Percentiles rank a stretch among this genome's conserved stretches.
These are phyloP conservation scores for Chalaropsis ovoidea DNA, from an alignment of 2,329 filamentous ascomycete genomes.

Conservation along the genomic window DNA sequence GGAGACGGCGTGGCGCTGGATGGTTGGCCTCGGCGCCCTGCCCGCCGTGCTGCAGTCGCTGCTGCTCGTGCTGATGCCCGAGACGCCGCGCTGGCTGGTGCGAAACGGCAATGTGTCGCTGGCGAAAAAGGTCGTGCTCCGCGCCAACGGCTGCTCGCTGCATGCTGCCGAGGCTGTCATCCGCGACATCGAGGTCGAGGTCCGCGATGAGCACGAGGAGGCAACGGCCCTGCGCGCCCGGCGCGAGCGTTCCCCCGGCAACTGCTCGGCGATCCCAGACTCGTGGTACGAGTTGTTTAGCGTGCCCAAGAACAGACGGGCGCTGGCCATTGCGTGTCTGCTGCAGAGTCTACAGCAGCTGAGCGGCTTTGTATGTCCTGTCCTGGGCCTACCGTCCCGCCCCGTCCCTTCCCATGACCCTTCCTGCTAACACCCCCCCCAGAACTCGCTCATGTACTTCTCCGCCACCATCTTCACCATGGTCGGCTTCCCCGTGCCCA, in stretches of 20 bases:
- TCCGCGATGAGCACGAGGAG: slow-evolving; percentile 54
- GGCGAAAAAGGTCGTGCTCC: slow-evolving; percentile 59
- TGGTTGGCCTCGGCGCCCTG: slow-evolving; percentile 74
- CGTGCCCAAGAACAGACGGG: slow-evolving; percentile 57
- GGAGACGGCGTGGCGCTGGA: slow-evolving; percentile 70
- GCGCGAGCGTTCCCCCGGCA: slow-evolving; percentile 33
- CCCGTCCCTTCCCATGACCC: too few relatives aligned
- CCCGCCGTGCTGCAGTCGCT: slow-evolving; percentile 63
- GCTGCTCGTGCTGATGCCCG: slow-evolving; percentile 64
- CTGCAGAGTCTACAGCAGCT: slow-evolving; percentile 82
- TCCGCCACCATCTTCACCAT: slow-evolving; percentile 71
- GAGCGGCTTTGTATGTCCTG: slow-evolving; percentile 59
- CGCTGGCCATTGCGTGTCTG: slow-evolving; percentile 73
- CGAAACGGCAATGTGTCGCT: slow-evolving; percentile 51
- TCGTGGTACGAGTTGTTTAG: slow-evolving; percentile 44
- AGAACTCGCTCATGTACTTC: slow-evolving; percentile 90
- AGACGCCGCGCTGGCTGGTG: slow-evolving; percentile 82
- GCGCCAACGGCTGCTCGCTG: slow-evolving; percentile 37
- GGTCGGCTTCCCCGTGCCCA: slow-evolving; percentile 68
- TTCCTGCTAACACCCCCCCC: neutral
- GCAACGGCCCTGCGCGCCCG: slow-evolving; percentile 33
- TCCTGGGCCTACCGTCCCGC: neutral
- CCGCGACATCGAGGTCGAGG: slow-evolving; percentile 61
- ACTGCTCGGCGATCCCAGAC: slow-evolving; percentile 29
- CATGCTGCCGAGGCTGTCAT: slow-evolving; percentile 50